Evolutionary conservation across 73 alveolate species (phyloP), one percentile per base, ranked within the genome.

Genomic region (Uronychia setigera): DNA sequence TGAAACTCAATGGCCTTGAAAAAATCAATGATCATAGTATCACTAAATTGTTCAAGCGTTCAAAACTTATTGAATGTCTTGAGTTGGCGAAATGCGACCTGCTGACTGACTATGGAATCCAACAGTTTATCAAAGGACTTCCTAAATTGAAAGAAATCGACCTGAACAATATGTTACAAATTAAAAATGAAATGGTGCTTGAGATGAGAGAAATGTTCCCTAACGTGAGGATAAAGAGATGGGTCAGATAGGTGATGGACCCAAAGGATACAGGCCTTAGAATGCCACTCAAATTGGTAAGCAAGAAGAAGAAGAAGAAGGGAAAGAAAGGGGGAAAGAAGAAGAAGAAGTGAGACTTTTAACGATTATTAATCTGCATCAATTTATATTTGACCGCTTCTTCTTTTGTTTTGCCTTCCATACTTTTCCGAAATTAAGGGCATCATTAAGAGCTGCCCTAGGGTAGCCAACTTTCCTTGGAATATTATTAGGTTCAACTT

Each of bases 211-310:
- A 60, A 76, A 0, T 29, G 28, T 30, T 27, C 59, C 87, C 87
- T 26, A 35, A 30, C 33, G n/a, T 80, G 32, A 35, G 46, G 29
- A 80, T 80, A 11, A 26, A 76, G 30, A 19, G 87, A 26, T 80
- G 13, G 78, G 32, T 29, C 46, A 59, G 58, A 27, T 60, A 80
- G 60, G 1, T 57, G 5, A 81, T 74, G 5, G 88, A 81, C 31
- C 59, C 35, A 1, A 81, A 81, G 35, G 88, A 81, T 31, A 81
- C 29, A 26, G 88, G 88, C 1, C 81, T 81, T 0, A 81, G 88
- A 76, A 29, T 80, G 29, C 88, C 88, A 11, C 76, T 81, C 9
- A 60, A 31, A 32, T 27, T 81, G 19, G 76, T 9, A 11, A 79
- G 88, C 33, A 59, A 58, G 35, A 81, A 81, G 76, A 29, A 5